Evolutionary conservation across 352 stramenopile species (phyloP), one percentile per base, ranked within the genome.

Genomic region (Phytophthora pinifolia): DNA sequence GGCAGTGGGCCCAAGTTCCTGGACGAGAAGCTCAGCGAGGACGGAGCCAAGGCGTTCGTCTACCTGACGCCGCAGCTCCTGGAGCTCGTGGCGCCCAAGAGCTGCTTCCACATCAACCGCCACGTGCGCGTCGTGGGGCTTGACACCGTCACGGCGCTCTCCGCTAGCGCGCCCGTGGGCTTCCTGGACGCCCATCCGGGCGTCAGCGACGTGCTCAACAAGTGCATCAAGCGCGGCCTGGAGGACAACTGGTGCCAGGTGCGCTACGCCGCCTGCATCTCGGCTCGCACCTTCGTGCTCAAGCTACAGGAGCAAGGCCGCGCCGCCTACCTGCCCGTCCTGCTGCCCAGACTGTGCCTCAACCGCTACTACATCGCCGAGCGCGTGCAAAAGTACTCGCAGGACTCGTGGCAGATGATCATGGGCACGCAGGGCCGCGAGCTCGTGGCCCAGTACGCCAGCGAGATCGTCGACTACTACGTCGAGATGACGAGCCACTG

Each of bases 231-330:
- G 34, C 78, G 81, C 17, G 86, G 83, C 20, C 76, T 98, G 65
- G 83, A 96, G 25, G 96, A 99, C 72, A 98, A 98, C 72, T 99
- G 96, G 96, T 98, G 88, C 57, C 96, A 99, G 65, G 96, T 99
- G 33, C 86, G 96, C 4, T 98, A 98, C 69, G 94, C 93, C 3
- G 95, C 92, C 1, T 97, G 79, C 34, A 96, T 98, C 32, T 75
- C 96, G 7, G 89, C 84, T 41, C 85, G 95, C 7, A 78, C 79
- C 6, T 97, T 98, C 62, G 65, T 97, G 20, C 17, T 74, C 27
- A 90, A 89, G 53, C 82, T 98, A 10, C 65, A 79, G 37, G 37
- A 65, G 4, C 52, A 86, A 6, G 55, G 69, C 2, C 80, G 79
- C 17, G 59, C 67, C 1, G 44, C 62, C 9, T 98, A 96, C 52